A percentile compares a stretch with the other conserved stretches of the same genome.
Evolutionary conservation across 805 yeast species (phyloP).

Genomic region (baker's yeast (Saccharomyces cerevisiae)): DNA sequence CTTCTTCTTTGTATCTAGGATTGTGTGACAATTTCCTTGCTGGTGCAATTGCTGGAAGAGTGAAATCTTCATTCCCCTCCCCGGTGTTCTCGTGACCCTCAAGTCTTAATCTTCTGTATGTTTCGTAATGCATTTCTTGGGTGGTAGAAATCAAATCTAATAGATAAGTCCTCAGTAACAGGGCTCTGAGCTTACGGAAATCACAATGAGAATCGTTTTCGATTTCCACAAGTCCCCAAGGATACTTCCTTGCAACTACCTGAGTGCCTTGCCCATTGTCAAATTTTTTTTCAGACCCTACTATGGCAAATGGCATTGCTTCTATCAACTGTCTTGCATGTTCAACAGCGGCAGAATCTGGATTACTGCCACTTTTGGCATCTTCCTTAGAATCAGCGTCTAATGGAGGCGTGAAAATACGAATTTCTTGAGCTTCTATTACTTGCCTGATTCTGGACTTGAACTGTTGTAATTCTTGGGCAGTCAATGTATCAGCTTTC

Average conservation of each 20-base stretch:
- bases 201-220: slow-evolving; percentile 83
- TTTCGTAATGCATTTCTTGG: slow-evolving; percentile 72
- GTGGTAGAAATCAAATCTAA: slow-evolving; percentile 75
- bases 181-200: slow-evolving; percentile 69
- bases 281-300: slow-evolving; percentile 67
- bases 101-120: slow-evolving; percentile 65
- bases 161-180: slow-evolving; percentile 74
- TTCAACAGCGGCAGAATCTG: slow-evolving; percentile 65
- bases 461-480: slow-evolving; percentile 57
- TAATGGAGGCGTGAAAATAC: slow-evolving; percentile 77
- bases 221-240: slow-evolving; percentile 86
- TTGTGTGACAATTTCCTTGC: slow-evolving; percentile 53
- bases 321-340: slow-evolving; percentile 75
- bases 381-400: slow-evolving; percentile 30
- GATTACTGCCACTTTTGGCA: slow-evolving; percentile 3
- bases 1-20: slow-evolving; percentile 94
- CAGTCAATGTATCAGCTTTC: slow-evolving; percentile 77
- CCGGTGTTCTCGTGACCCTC: slow-evolving; percentile 33
- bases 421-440: slow-evolving; percentile 75
- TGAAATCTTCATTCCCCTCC: slow-evolving; percentile 25
- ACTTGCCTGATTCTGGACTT: slow-evolving; percentile 72
- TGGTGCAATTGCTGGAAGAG: slow-evolving; percentile 33
- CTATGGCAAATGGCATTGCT: slow-evolving; percentile 79
- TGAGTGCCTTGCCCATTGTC: slow-evolving; percentile 54
- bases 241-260: slow-evolving; percentile 75